A percentile compares a stretch with the other conserved stretches of the same genome.
Conservation (phyloP, 768 basidiomycete genomes). For the Mycena filopes region DNA sequence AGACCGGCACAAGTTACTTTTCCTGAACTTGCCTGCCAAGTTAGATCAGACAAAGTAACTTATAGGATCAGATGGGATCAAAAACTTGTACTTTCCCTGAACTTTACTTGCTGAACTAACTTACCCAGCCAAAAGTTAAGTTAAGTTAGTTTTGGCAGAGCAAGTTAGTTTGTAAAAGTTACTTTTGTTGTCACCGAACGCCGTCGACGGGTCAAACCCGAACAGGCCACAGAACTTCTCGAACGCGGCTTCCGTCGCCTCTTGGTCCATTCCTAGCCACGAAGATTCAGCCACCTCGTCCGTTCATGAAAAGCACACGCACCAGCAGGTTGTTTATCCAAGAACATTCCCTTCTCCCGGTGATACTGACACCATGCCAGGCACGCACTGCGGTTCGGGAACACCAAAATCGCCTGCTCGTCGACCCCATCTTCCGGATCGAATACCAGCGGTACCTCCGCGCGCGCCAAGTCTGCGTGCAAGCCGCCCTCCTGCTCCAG, state of each 20-base stretch:
- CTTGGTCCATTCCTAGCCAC: background rate
- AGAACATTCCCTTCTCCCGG: background rate
- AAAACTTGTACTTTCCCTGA: too few relatives aligned
- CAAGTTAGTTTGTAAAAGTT: too few relatives aligned
- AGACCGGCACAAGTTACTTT: too few relatives aligned
- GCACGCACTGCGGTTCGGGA: conserved; percentile 9
- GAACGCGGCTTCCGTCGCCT: background rate
- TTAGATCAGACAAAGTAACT: too few relatives aligned
- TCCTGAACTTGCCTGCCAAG: too few relatives aligned
- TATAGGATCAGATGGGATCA: too few relatives aligned
- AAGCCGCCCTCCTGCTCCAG: background rate
- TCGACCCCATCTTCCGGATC: background rate
- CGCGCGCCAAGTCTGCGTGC: conserved; percentile 16
- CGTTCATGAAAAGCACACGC: background rate
- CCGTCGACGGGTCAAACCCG: background rate
- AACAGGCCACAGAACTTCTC: conserved; percentile 4
- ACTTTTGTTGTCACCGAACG: background rate
- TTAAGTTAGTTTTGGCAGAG: too few relatives aligned
- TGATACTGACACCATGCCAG: conserved; percentile 9
- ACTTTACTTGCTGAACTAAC: too few relatives aligned
- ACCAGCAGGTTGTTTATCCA: background rate
- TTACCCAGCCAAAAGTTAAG: too few relatives aligned
- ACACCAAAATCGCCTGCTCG: background rate
- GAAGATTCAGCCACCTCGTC: background rate
- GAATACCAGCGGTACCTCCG: background rate